phyloP scores from a whole-genome alignment of 2,329 filamentous ascomycete genomes.

The Fusarium sp. region DNA sequence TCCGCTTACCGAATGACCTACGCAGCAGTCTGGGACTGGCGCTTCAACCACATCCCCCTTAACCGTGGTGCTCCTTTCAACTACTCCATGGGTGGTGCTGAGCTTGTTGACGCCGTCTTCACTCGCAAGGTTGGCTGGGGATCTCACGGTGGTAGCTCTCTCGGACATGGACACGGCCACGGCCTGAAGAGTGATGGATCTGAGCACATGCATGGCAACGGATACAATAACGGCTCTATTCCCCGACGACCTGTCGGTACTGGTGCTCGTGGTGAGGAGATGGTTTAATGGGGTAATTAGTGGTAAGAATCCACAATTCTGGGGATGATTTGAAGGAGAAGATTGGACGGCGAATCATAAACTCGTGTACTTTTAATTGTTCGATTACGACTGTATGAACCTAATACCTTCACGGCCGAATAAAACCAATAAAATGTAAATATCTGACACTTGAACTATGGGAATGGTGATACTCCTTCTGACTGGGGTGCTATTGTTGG shows the following conservation, averaged over 20 bases:
- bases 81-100: slow-evolving; percentile 55
- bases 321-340: too few species aligned
- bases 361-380: background rate
- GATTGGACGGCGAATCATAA: background rate
- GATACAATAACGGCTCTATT: slow-evolving; percentile 21
- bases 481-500: fast-evolving
- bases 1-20: slow-evolving; percentile 74
- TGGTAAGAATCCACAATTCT: too few species aligned
- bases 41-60: slow-evolving; percentile 72
- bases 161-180: slow-evolving; percentile 5
- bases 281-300: slow-evolving; percentile 13
- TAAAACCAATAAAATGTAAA: background rate
- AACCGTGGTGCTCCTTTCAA: slow-evolving; percentile 65
- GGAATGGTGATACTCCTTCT: background rate
- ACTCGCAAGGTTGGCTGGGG: slow-evolving; percentile 72
- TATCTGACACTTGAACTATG: background rate
- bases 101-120: slow-evolving; percentile 64
- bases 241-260: slow-evolving; percentile 28
- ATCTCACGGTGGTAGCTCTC: slow-evolving; percentile 19
- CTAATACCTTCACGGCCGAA: slow-evolving; percentile 11
- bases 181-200: slow-evolving; percentile 26
- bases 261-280: slow-evolving; percentile 18
- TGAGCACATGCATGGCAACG: slow-evolving; percentile 23
- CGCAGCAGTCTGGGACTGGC: slow-evolving; percentile 73
- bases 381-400: slow-evolving; percentile 9